These are phyloP conservation scores for Hylodesmum podocarpum DNA, from an alignment of 306 rosid species.

Conservation along the genomic window DNA sequence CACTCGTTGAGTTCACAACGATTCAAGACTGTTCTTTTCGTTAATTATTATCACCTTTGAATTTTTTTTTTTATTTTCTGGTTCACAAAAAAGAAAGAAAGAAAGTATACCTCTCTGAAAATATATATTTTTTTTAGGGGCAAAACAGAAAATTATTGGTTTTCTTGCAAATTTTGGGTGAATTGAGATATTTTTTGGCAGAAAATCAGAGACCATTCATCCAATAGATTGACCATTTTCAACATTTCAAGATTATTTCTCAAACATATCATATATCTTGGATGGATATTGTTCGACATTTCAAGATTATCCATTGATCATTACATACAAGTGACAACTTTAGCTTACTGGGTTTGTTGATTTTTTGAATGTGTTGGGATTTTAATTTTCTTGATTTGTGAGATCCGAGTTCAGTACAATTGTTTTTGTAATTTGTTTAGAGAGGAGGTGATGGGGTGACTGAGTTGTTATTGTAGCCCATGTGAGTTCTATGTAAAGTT, in stretches of 20 bases:
- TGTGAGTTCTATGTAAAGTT: slow-evolving; percentile 30
- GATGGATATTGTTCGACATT: too few species aligned
- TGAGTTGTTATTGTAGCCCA: slow-evolving; percentile 32
- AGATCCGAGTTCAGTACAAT: neutral
- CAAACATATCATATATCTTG: too few species aligned
- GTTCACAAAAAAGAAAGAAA: neutral
- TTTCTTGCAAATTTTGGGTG: neutral
- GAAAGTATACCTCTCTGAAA: neutral
- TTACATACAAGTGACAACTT: too few species aligned
- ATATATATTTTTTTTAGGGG: neutral
- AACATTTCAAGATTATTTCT: neutral
- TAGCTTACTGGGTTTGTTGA: neutral
- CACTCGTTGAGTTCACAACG: slow-evolving; percentile 14
- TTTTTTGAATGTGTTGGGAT: slow-evolving; percentile 23
- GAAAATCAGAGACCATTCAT: neutral
- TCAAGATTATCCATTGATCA: neutral
- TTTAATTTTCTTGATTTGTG: neutral
- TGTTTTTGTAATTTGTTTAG: neutral
- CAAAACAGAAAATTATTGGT: neutral
- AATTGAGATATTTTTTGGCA: too few species aligned
- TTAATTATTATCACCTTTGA: neutral
- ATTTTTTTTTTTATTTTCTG: neutral
- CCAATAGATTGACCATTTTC: too few species aligned
- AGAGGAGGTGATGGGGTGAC: neutral
- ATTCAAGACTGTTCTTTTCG: neutral